Conservation (phyloP, 2,329 filamentous ascomycete genomes). For the Ophiocordyceps camponoti-floridani region DNA sequence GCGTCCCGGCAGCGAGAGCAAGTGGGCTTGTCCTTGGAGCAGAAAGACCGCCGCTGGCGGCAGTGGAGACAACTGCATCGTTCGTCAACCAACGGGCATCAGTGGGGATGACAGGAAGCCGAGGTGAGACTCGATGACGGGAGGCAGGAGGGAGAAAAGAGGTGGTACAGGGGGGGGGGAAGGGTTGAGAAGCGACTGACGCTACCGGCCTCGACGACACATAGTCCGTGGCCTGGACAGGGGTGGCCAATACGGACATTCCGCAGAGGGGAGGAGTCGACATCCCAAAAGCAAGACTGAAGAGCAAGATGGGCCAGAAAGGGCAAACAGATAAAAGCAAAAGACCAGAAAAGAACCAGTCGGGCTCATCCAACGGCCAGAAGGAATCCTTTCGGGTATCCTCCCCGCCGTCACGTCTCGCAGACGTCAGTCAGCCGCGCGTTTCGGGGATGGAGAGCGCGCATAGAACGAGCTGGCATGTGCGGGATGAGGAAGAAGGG, state of each 20-base stretch:
- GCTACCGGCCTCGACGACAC: conserved; percentile 9
- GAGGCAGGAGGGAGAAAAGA: background rate
- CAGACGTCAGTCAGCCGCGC: background rate
- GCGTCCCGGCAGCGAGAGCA: conserved; percentile 15
- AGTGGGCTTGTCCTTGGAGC: conserved; percentile 17
- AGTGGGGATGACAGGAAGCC: background rate
- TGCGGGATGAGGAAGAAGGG: background rate
- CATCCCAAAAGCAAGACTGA: background rate
- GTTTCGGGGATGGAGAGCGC: background rate
- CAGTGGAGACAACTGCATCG: conserved; percentile 14
- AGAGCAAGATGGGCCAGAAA: background rate
- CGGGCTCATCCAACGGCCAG: background rate
- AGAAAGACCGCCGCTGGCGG: conserved; percentile 15
- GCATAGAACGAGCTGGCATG: background rate
- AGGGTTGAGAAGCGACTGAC: conserved; percentile 5
- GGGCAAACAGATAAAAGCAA: background rate
- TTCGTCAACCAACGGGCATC: background rate
- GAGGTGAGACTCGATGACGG: background rate
- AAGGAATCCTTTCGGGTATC: background rate
- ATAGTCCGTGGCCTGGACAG: conserved; percentile 3
- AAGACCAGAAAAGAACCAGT: background rate
- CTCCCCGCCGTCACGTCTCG: background rate
- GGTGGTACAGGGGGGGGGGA: too few species aligned
- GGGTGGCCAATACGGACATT: background rate
- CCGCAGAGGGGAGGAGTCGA: background rate